Percentiles rank a stretch among this genome's conserved stretches.
Evolutionary conservation across 176 grass and related monocot genomes (phyloP).

Genomic region (Oryza glaberrima): DNA sequence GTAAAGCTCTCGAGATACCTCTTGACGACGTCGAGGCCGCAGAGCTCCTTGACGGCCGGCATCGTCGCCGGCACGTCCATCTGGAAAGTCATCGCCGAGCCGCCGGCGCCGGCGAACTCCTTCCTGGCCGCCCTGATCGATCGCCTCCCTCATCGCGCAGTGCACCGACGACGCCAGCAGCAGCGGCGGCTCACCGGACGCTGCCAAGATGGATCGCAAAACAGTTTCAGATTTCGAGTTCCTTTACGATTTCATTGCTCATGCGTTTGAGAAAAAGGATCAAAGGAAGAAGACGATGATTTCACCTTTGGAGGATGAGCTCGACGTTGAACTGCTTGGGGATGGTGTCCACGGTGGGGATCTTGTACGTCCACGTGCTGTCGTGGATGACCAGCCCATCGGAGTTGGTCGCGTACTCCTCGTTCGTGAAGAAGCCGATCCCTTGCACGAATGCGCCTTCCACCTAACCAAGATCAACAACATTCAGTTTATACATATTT

Average conservation of each 20-base stretch:
- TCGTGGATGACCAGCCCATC: conserved; percentile 71
- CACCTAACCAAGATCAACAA: conserved; percentile 48
- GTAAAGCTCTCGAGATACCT: conserved; percentile 64
- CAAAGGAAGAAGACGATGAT: no score
- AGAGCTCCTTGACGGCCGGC: conserved; percentile 84
- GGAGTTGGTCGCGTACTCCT: conserved; percentile 69
- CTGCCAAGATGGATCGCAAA: conserved; percentile 28
- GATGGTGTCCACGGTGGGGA: conserved; percentile 80
- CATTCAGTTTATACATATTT: no score
- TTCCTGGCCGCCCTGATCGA: conserved; percentile 70
- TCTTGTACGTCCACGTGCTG: conserved; percentile 89
- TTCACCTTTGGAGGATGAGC: conserved; percentile 78
- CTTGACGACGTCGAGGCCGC: conserved; percentile 82
- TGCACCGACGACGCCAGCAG: conserved; percentile 88
- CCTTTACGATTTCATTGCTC: neutral
- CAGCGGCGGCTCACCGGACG: conserved; percentile 86
- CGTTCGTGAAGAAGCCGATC: conserved; percentile 79
- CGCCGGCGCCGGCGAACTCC: conserved; percentile 39
- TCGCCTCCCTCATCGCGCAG: conserved; percentile 88
- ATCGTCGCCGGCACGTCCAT: conserved; percentile 90
- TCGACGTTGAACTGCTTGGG: conserved; percentile 83
- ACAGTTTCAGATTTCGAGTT: neutral
- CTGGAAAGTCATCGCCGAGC: conserved; percentile 54
- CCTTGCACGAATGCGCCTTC: conserved; percentile 83
- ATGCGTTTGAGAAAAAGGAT: no score